These are phyloP conservation scores for Fonsecaea nubica DNA, from an alignment of 2,329 filamentous ascomycete genomes.

Conservation along the genomic window DNA sequence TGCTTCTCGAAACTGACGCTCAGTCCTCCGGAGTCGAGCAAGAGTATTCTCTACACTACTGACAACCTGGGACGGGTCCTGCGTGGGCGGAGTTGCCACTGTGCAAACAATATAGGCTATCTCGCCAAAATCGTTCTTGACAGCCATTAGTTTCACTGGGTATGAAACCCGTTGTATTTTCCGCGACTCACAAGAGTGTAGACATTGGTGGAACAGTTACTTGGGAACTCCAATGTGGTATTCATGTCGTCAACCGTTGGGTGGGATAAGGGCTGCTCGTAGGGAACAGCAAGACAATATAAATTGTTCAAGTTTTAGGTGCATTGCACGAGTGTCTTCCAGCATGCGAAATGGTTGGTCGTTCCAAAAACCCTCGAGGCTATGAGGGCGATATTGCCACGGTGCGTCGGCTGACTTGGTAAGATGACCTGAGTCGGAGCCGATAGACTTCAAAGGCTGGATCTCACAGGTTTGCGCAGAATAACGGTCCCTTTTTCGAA, in stretches of 20 bases:
- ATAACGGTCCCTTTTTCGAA: background rate
- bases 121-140: constrained; percentile 39
- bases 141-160: constrained; percentile 7
- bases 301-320: constrained; percentile 15
- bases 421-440: background rate
- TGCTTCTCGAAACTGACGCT: constrained; percentile 39
- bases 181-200: constrained; percentile 35
- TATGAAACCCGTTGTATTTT: background rate
- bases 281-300: constrained; percentile 20
- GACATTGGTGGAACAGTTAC: constrained; percentile 37
- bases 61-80: constrained; percentile 21
- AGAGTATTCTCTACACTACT: constrained; percentile 29
- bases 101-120: constrained; percentile 41
- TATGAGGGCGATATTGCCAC: background rate
- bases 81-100: constrained; percentile 34
- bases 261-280: constrained; percentile 31
- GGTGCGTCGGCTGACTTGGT: constrained; percentile 8
- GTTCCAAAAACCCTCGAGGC: background rate
- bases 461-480: background rate
- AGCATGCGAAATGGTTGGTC: background rate
- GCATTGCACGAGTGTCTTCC: constrained; percentile 28
- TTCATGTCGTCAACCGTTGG: constrained; percentile 39
- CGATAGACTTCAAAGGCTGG: background rate
- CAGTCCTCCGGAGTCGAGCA: constrained; percentile 36
- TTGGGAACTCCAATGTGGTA: constrained; percentile 34